Percentiles rank a stretch among this genome's conserved stretches.
Conservation (phyloP, 1,284 basidiomycete species). For the Boletus putidus region DNA sequence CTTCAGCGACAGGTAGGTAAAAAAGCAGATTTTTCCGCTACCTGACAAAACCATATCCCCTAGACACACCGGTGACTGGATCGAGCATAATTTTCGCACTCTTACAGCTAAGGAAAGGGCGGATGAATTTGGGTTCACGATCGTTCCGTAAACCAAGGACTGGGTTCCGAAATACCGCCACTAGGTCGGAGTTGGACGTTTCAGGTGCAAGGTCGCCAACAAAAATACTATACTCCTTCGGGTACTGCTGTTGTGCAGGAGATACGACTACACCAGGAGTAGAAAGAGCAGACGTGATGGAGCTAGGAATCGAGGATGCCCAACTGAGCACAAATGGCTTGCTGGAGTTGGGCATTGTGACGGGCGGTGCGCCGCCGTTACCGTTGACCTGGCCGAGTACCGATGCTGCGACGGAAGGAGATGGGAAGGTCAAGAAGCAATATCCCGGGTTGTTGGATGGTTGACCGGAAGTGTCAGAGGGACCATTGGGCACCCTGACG, state of each 20-base stretch:
- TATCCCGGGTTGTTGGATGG: constrained; percentile 80
- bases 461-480: constrained; percentile 59
- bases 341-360: constrained; percentile 77
- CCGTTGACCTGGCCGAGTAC: constrained; percentile 70
- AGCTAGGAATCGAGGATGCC: constrained; percentile 64
- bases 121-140: constrained; percentile 80
- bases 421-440: constrained; percentile 82
- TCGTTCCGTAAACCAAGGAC: constrained; percentile 78
- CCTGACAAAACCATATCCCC: constrained; percentile 90
- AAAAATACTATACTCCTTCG: constrained; percentile 87
- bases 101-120: constrained; percentile 84
- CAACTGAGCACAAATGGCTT: constrained; percentile 78
- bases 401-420: constrained; percentile 65
- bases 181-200: constrained; percentile 85
- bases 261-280: constrained; percentile 39
- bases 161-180: constrained; percentile 84
- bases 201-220: constrained; percentile 89
- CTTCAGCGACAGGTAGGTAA: constrained; percentile 7
- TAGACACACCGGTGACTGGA: constrained; percentile 82
- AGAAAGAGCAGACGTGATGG: constrained; percentile 43
- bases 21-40: constrained; percentile 34
- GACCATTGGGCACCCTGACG: constrained; percentile 69
- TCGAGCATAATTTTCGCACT: constrained; percentile 94
- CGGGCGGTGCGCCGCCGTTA: constrained; percentile 44
- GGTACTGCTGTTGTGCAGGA: constrained; percentile 55